These are phyloP conservation scores for Wickerhamomyces tratensis DNA, from an alignment of 805 yeast species.

Conservation along the genomic window DNA sequence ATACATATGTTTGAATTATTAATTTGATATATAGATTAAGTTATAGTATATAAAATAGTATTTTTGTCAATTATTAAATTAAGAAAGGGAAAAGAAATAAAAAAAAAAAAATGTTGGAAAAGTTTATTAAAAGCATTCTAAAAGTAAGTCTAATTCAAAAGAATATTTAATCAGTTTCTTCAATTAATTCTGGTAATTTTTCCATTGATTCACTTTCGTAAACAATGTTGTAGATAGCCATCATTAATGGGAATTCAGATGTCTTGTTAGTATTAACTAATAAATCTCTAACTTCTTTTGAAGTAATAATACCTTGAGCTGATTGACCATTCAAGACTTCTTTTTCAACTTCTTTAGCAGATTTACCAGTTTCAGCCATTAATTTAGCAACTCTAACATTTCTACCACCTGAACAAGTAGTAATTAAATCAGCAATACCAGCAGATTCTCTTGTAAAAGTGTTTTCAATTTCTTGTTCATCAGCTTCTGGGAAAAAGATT, in stretches of 20 bases:
- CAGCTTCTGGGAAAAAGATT: slow-evolving; percentile 55
- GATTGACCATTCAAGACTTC: slow-evolving; percentile 89
- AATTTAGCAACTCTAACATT: slow-evolving; percentile 84
- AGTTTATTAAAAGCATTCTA: too few species aligned
- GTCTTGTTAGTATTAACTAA: slow-evolving; percentile 17
- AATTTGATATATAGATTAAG: too few species aligned
- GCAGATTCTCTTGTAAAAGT: slow-evolving; percentile 93
- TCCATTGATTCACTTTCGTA: slow-evolving; percentile 68
- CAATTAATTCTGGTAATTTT: slow-evolving; percentile 64
- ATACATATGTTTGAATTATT: too few species aligned
- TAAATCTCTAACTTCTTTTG: slow-evolving; percentile 80
- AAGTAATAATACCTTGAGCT: slow-evolving; percentile 91
- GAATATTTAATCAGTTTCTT: slow-evolving; percentile 18
- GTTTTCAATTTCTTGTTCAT: slow-evolving; percentile 37
- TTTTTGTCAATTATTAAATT: too few species aligned
- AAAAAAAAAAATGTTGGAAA: too few species aligned
- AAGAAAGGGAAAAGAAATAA: too few species aligned
- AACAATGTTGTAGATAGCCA: slow-evolving; percentile 70
- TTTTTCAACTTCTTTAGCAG: slow-evolving; percentile 77
- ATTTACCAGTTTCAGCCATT: slow-evolving; percentile 72
- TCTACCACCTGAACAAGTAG: slow-evolving; percentile 97
- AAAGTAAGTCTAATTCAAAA: too few species aligned
- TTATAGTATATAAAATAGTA: too few species aligned
- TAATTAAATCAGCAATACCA: slow-evolving; percentile 97
- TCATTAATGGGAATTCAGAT: slow-evolving; percentile 63